A percentile compares a stretch with the other conserved stretches of the same genome.
Evolutionary conservation across 768 basidiomycete species (phyloP).

Genomic region (Sistotremastrum niveocremeum): DNA sequence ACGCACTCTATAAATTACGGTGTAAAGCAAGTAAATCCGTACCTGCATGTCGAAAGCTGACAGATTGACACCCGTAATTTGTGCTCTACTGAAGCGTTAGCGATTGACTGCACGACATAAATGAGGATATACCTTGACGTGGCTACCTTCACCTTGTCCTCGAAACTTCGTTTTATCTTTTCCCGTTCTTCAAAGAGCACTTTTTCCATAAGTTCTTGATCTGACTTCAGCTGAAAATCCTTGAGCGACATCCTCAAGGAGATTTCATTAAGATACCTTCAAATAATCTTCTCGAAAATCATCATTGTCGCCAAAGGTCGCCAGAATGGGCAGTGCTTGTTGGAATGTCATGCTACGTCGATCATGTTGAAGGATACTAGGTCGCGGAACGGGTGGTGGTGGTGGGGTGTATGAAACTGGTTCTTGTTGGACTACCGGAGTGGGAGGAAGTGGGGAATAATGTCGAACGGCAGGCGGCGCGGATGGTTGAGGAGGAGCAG

Average conservation of each 20-base stretch:
- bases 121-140: conserved; percentile 40
- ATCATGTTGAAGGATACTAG: conserved; percentile 18
- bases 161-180: conserved; percentile 47
- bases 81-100: conserved; percentile 32
- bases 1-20: background rate
- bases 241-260: background rate
- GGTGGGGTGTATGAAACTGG: background rate
- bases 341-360: conserved; percentile 45
- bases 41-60: conserved; percentile 62
- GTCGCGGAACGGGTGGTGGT: background rate
- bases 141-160: conserved; percentile 58
- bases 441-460: conserved; percentile 1
- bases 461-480: conserved; percentile 1
- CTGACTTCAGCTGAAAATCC: conserved; percentile 43
- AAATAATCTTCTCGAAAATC: conserved; percentile 34
- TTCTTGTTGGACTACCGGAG: conserved; percentile 1
- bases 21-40: conserved; percentile 11
- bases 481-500: conserved; percentile 4
- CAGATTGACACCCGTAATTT: conserved; percentile 47
- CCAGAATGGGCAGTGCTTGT: conserved; percentile 55
- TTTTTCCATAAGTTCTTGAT: conserved; percentile 57
- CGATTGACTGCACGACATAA: background rate
- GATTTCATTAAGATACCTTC: conserved; percentile 29
- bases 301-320: conserved; percentile 41
- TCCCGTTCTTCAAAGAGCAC: conserved; percentile 56